Evolutionary conservation across 345 rosid species (phyloP), one percentile per base, ranked within the genome.

Genomic region (Hibiscus syriacus): DNA sequence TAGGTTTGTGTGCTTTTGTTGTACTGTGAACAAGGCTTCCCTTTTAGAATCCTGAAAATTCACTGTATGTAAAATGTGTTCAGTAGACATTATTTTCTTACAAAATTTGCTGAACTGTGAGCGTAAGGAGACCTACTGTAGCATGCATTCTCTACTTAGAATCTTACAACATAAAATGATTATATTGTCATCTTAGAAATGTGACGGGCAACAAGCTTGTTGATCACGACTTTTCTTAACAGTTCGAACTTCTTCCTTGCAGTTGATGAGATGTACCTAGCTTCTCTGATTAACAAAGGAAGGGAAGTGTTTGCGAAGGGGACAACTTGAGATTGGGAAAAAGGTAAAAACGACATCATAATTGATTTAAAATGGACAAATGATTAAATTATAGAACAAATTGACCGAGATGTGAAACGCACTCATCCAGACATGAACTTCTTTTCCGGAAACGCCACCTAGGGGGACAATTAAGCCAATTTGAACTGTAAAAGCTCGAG

Each of bases 181-280:
- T 43, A 0, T 46, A 29, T 9, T 26, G 22, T 22, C n/a, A 27
- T 64, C 39, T n/a, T 20, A 46, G 25, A 46, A 5, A 22, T 13
- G 53, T 43, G 32, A 62, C 14, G 14, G 43, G 34, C 36, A 38
- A 20, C 23, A 22, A 38, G 19, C 43, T 34, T 60, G 29, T 60
- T 38, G 19, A 60, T 60, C 11, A 11, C 49, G 2, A 20, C 16
- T 38, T 60, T 45, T n/a, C 17, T 60, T 43, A 3, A 41, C 36
- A 14, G 36, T 63, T 13, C 41, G 34, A 23, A 11, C 20, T 49
- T 59, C 11, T 4, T 62, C 29, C 72, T 73, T 78, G 73, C 81
- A 85, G 90, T 84, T 67, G 93, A 88, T 78, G 93, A 85, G 79
- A 84, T 84, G 84, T 85, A 85, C 71, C 68, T 88, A 20, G 89